Evolutionary conservation across 768 basidiomycete genomes (phyloP), one percentile per base, ranked within the genome.

Genomic region (Cystofilobasidium bisporidii): DNA sequence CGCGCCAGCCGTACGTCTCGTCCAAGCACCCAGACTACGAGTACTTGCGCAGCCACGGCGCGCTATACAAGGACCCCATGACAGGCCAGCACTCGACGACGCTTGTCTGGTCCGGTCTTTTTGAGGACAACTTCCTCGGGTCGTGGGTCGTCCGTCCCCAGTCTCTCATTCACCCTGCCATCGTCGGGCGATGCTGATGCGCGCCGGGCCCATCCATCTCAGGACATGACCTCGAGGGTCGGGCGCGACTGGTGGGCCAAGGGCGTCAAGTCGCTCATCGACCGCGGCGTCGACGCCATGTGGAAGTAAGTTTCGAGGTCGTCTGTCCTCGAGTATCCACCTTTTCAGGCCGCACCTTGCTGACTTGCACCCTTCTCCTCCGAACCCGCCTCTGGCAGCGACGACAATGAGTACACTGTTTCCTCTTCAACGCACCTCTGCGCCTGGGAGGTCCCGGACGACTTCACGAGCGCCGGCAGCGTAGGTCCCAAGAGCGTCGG

Each of bases 171-270:
- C n/a, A n/a, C n/a, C n/a, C n/a, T n/a, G n/a, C n/a, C n/a, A n/a
- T n/a, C n/a, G n/a, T n/a, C n/a, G n/a, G n/a, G n/a, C n/a, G n/a
- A n/a, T n/a, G n/a, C n/a, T n/a, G n/a, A n/a, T n/a, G n/a, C n/a
- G n/a, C n/a, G n/a, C n/a, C n/a, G n/a, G n/a, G n/a, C n/a, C n/a
- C n/a, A n/a, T n/a, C n/a, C n/a, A n/a, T n/a, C n/a, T n/a, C 50
- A 55, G 50, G 77, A 77, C 59, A 72, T 75, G 72, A 75, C 75
- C 3, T 69, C 67, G 40, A 59, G 72, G 40, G 76, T 61, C 4
- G 73, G 74, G 0, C 56, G 75, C 20, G 53, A 73, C 14, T 77
- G 77, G 77, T 77, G 77, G 77, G 69, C 62, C 9, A 67, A 73
- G 15, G 77, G 77, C 24, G 75, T 75, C 36, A 62, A 68, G 50